Evolutionary conservation across 345 rosid genomes (phyloP), one percentile per base, ranked within the genome.

Genomic region (Euclidium syriacum): DNA sequence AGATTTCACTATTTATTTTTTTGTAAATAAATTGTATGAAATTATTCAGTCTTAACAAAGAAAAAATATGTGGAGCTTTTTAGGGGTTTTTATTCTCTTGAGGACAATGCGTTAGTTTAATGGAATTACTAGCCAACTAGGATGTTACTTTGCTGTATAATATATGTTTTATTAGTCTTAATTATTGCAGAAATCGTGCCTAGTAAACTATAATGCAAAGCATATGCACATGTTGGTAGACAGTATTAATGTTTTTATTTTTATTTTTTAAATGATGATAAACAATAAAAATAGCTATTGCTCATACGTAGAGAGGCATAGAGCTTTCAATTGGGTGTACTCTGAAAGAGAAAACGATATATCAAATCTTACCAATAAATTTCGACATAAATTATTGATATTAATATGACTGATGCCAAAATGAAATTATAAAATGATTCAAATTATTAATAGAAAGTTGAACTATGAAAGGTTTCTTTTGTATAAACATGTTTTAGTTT

Each of bases 171-270:
- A 47, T 44, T 69, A 60, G 49, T 52, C 73, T 52, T 43, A 52
- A 53, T 53, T 18, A 62, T 70, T 62, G 68, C 15, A 53, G 56
- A 70, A 53, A 70, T 70, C 63, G 74, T 70, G 74, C 63, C 57
- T 70, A 36, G 20, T 52, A 53, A 38, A 61, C 42, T 62, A 70
- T 62, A 62, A 53, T 70, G 57, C 41, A 34, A 44, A 53, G 63
- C 68, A 70, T 53, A 70, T 44, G 74, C 74, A 70, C 74, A 70
- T 70, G 74, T 22, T 70, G 55, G 49, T 61, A 60, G 42, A 69
- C 67, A 43, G 62, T 61, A 43, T 68, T 58, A 16, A 43, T 52
- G 44, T 18, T 49, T 52, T 15, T 14, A 9, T 23, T 38, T 20
- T 7, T 34, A 3, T 35, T 24, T 55, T 11, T 40, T 32, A 22